Evolutionary conservation across 768 basidiomycete species (phyloP), one percentile per base, ranked within the genome.

Genomic region (Russula dissimulans): DNA sequence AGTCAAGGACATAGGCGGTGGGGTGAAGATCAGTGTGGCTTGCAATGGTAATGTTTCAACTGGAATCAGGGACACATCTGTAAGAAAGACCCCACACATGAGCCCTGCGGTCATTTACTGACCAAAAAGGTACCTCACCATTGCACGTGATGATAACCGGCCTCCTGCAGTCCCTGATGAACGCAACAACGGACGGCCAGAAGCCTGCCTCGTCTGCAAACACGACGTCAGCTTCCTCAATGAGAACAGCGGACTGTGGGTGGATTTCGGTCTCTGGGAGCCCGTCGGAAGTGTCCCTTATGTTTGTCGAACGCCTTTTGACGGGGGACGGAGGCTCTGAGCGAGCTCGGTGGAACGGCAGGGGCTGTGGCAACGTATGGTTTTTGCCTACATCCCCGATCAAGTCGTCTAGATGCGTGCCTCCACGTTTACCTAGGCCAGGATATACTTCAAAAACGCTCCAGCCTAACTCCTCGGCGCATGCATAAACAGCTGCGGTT

Each of bases 371-470:
- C 57, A 65, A 39, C 60, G 87, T 79, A 71, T 99, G 97, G 69
- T 97, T 98, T 75, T 83, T 91, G 18, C 93, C 92, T 3, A 95
- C 92, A 61, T 95, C 92, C 14, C 97, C 97, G 49, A 97, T 82
- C 63, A 94, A 78, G 59, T 79, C 78, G 58, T 87, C 84, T 65
- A 99, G 75, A 66, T 83, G 89, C 29, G 83, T 77, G 6, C 89
- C 90, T 61, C 83, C 89, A 39, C 97, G 82, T 68, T 82, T 89
- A n/a, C 94, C 94, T 54, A 95, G 85, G 3, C 97, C 97, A 29
- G 97, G 91, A 73, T 94, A 89, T 12, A 98, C 93, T 71, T 99
- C 97, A 68, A 97, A 97, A 12, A 98, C 84, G 52, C 95, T 91
- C 91, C 91, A 99, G 14, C 86, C 91, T 38, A 99, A 78, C 73